These are phyloP conservation scores for Fraxinus sp. DNA, from an alignment of 305 asterid genomes.

Conservation along the genomic window DNA sequence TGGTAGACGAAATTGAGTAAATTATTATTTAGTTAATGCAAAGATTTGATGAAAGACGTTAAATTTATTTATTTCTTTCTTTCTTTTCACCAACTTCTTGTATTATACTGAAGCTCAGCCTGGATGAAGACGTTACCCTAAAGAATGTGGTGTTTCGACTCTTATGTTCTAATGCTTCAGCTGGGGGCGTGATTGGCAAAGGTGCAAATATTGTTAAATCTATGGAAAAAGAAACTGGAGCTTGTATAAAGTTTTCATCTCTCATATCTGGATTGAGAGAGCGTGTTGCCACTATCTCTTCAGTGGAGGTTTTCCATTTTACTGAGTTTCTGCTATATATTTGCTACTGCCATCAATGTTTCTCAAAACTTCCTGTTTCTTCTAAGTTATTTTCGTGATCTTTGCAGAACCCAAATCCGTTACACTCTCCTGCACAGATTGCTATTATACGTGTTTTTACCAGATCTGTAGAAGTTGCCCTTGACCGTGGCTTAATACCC, in stretches of 20 bases:
- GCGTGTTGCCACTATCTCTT: constrained; percentile 53
- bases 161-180: constrained; percentile 48
- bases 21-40: neutral
- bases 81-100: neutral
- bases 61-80: neutral
- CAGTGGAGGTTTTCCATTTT: constrained; percentile 43
- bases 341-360: neutral
- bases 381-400: constrained; percentile 20
- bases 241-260: constrained; percentile 49
- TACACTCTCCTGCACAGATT: constrained; percentile 52
- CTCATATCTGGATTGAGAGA: constrained; percentile 45
- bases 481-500: constrained; percentile 26
- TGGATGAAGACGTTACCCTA: constrained; percentile 29
- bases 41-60: neutral
- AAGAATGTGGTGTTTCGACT: constrained; percentile 46
- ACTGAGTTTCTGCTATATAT: constrained; percentile 16
- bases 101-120: neutral
- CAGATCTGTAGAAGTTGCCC: constrained; percentile 44
- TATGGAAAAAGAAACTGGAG: constrained; percentile 60
- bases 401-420: constrained; percentile 43
- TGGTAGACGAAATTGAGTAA: neutral
- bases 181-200: constrained; percentile 58
- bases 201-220: constrained; percentile 44
- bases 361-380: neutral
- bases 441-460: constrained; percentile 52